These are phyloP conservation scores for Aegilops bicornis DNA, from an alignment of 176 grass and related monocot genomes.

Conservation along the genomic window DNA sequence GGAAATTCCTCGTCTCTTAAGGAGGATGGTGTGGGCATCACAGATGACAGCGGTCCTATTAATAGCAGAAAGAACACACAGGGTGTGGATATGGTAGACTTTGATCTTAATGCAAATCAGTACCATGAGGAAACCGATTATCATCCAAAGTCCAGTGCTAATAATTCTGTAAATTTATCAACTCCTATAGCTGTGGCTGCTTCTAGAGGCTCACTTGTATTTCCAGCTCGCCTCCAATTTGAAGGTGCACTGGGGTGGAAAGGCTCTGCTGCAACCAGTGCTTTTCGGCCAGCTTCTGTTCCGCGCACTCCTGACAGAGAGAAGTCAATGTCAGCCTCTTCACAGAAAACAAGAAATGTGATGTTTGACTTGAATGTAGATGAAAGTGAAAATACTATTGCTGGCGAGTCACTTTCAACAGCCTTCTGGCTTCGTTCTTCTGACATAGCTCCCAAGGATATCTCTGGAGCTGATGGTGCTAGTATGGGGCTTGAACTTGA, in stretches of 20 bases:
- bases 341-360: conserved; percentile 38
- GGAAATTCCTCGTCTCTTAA: conserved; percentile 54
- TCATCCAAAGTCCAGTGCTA: conserved; percentile 28
- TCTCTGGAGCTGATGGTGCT: conserved; percentile 28
- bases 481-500: conserved; percentile 42
- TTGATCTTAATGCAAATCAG: conserved; percentile 67
- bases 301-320: conserved; percentile 42
- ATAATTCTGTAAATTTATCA: conserved; percentile 50
- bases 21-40: conserved; percentile 65
- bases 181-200: conserved; percentile 67
- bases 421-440: conserved; percentile 31
- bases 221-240: conserved; percentile 35
- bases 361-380: conserved; percentile 57
- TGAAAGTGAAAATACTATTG: conserved; percentile 48
- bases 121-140: conserved; percentile 22
- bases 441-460: conserved; percentile 31
- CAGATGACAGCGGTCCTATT: conserved; percentile 32
- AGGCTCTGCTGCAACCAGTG: conserved; percentile 83
- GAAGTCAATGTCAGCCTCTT: conserved; percentile 36
- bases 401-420: conserved; percentile 31
- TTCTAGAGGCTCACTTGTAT: conserved; percentile 52
- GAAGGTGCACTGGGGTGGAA: conserved; percentile 37
- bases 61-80: not conserved
- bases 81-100: conserved; percentile 24
- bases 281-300: conserved; percentile 58